A percentile compares a stretch with the other conserved stretches of the same genome.
phyloP scores from a whole-genome alignment of 2,329 filamentous ascomycete genomes.

The Ophiostoma pallidulum region DNA sequence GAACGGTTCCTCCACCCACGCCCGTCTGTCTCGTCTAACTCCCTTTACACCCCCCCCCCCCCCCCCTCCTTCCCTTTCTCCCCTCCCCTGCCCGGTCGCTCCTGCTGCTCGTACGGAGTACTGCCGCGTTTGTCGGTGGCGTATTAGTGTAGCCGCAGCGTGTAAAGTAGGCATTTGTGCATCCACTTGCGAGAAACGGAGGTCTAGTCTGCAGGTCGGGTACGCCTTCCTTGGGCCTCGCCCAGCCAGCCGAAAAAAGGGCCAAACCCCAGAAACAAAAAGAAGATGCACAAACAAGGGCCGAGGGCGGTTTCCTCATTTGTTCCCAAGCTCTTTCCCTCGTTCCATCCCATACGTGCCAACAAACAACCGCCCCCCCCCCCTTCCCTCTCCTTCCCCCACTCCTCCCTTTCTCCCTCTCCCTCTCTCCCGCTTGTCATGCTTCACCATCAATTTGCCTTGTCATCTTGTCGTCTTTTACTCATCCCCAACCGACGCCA shows the following conservation, averaged over 20 bases:
- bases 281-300: no score
- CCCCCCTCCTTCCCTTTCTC: neutral
- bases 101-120: no score
- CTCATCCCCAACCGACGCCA: neutral
- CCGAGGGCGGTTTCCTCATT: no score
- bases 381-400: neutral
- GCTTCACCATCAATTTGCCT: neutral
- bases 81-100: no score
- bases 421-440: neutral
- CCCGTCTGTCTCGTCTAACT: no score
- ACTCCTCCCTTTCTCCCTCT: neutral
- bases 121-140: no score
- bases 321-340: neutral
- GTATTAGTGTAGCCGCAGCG: no score
- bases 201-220: neutral
- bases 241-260: no score
- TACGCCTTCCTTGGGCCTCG: neutral
- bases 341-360: neutral
- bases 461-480: neutral
- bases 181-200: constrained; percentile 2
- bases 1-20: no score
- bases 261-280: no score
- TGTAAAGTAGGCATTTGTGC: neutral
- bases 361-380: neutral
- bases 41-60: no score